These are phyloP conservation scores for Cymbidium sinense DNA, from an alignment of 106 monocot genomes.

Conservation along the genomic window DNA sequence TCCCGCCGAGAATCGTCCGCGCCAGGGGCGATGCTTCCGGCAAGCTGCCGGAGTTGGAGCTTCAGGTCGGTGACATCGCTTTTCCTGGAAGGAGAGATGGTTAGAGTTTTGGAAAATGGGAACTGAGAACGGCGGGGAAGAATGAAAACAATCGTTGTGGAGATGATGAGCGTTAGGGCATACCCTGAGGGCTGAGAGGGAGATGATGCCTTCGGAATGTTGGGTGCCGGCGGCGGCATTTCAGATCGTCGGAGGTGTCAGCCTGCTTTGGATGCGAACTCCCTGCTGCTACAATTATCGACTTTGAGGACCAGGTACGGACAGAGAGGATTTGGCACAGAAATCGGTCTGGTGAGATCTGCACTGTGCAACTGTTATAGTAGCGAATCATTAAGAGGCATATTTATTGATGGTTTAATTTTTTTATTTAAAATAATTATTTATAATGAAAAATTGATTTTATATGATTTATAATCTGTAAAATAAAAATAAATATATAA, in stretches of 20 bases:
- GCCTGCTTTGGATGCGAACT: not conserved
- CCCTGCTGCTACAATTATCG: too few relatives aligned
- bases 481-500: too few relatives aligned
- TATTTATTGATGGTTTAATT: too few relatives aligned
- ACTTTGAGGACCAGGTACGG: too few relatives aligned
- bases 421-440: too few relatives aligned
- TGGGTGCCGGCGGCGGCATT: constrained; percentile 58
- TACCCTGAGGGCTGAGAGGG: constrained; percentile 72
- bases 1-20: constrained; percentile 77
- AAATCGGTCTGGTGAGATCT: too few relatives aligned
- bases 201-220: constrained; percentile 1
- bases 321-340: too few relatives aligned
- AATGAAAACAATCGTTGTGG: not conserved
- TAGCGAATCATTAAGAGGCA: too few relatives aligned
- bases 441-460: too few relatives aligned
- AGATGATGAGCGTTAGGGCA: constrained; percentile 11
- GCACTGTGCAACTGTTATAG: too few relatives aligned
- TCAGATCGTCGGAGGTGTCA: constrained; percentile 18
- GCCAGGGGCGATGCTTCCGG: constrained; percentile 78
- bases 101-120: not conserved
- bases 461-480: too few relatives aligned
- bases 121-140: too few relatives aligned
- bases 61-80: constrained; percentile 96
- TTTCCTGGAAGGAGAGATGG: constrained; percentile 38
- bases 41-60: constrained; percentile 90